Percentiles rank a stretch among this genome's conserved stretches.
Conservation (phyloP, 441 rosid genomes). For the Lepidium campestre region DNA sequence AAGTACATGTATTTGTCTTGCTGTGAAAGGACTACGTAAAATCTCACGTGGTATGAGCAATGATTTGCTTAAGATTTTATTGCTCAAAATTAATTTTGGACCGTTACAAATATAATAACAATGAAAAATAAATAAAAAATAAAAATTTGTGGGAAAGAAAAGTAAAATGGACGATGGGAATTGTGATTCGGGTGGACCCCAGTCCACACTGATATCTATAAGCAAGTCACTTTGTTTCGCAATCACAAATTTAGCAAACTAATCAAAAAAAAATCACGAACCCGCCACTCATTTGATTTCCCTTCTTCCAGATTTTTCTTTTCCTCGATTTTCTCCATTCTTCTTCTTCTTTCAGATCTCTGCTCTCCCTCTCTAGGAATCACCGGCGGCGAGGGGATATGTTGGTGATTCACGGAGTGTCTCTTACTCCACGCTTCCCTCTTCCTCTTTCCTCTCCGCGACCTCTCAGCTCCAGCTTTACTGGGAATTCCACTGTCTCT, state of each 20-base stretch:
- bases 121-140: background rate
- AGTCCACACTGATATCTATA: slow-evolving; percentile 19
- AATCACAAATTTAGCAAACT: slow-evolving; percentile 4
- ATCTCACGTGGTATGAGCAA: background rate
- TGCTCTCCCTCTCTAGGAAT: background rate
- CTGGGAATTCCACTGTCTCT: slow-evolving; percentile 34
- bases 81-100: background rate
- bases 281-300: slow-evolving; percentile 23
- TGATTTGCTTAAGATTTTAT: background rate
- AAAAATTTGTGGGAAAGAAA: background rate
- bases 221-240: slow-evolving; percentile 21
- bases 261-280: background rate
- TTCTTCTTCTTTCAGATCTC: slow-evolving; percentile 4
- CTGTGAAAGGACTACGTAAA: background rate
- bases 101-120: background rate
- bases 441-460: slow-evolving; percentile 20
- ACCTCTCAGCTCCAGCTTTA: slow-evolving; percentile 24
- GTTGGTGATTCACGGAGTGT: slow-evolving; percentile 28
- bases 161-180: slow-evolving; percentile 25
- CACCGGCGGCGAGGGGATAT: slow-evolving; percentile 20
- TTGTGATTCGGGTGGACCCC: slow-evolving; percentile 16
- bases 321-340: background rate
- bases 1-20: background rate
- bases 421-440: slow-evolving; percentile 26
- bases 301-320: background rate